Evolutionary conservation across 2,329 filamentous ascomycete genomes (phyloP).

Genomic region (Colletotrichum sp.): DNA sequence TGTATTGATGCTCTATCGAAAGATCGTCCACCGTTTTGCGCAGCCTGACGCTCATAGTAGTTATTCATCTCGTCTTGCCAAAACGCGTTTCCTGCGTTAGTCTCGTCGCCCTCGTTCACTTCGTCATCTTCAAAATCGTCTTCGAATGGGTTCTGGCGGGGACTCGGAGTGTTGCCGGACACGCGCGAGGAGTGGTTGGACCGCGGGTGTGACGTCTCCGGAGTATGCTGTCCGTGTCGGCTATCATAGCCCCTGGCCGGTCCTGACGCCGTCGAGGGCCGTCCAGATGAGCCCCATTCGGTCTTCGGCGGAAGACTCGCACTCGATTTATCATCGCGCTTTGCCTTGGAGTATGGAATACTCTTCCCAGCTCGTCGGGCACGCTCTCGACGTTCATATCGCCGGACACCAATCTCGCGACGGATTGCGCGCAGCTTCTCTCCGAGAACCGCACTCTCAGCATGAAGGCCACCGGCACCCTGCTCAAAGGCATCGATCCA

Average conservation of each 20-base stretch:
- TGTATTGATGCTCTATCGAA: background rate
- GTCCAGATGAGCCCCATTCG: background rate
- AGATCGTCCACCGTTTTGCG: background rate
- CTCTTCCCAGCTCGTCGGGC: background rate
- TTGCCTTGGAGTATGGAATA: background rate
- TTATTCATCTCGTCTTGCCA: background rate
- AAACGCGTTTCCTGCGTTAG: background rate
- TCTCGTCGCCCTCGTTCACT: background rate
- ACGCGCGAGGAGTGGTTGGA: background rate
- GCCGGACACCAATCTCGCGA: conserved; percentile 4
- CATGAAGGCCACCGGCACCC: background rate
- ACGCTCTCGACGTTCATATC: background rate
- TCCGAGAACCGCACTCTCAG: background rate
- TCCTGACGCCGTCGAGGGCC: background rate
- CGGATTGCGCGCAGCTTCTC: conserved; percentile 9
- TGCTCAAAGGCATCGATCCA: conserved; percentile 44
- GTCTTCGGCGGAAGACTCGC: background rate
- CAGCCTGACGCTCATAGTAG: background rate
- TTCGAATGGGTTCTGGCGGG: background rate
- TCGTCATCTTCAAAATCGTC: background rate
- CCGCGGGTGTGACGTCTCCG: background rate
- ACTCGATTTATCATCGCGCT: background rate
- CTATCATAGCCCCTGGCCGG: background rate
- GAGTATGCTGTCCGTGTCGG: background rate
- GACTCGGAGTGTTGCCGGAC: background rate